Conservation (phyloP, 345 rosid species). For the Gossypium sturtianum region DNA sequence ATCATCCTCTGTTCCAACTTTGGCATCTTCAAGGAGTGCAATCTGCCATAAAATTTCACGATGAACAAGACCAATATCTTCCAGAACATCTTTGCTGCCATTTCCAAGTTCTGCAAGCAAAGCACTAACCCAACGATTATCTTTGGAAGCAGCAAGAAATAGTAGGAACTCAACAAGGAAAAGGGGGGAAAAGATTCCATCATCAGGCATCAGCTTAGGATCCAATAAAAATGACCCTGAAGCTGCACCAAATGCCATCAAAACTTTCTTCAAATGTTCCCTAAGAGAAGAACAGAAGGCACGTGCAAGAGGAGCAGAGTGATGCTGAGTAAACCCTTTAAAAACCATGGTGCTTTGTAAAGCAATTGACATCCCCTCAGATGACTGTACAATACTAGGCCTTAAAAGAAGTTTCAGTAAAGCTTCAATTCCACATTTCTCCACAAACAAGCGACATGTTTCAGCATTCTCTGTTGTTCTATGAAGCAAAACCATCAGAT, state of each 20-base stretch:
- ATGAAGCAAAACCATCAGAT: constrained; percentile 88
- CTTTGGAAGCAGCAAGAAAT: constrained; percentile 88
- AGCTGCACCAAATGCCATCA: constrained; percentile 43
- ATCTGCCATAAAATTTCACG: constrained; percentile 91
- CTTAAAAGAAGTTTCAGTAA: constrained; percentile 75
- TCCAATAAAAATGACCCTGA: constrained; percentile 74
- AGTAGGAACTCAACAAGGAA: constrained; percentile 89
- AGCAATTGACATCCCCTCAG: constrained; percentile 94
- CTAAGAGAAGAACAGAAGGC: constrained; percentile 82
- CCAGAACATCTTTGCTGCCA: constrained; percentile 80
- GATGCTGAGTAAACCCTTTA: constrained; percentile 93
- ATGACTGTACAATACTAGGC: constrained; percentile 84
- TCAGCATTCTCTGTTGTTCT: constrained; percentile 84
- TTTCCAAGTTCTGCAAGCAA: constrained; percentile 78
- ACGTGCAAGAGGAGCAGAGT: constrained; percentile 78
- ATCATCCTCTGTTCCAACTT: constrained; percentile 48
- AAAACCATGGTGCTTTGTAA: constrained; percentile 96
- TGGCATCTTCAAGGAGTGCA: constrained; percentile 74
- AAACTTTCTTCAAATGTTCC: constrained; percentile 67
- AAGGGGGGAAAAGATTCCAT: constrained; percentile 67
- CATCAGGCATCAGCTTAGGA: constrained; percentile 46
- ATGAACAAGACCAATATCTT: constrained; percentile 77
- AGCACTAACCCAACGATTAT: constrained; percentile 92
- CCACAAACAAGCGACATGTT: constrained; percentile 87
- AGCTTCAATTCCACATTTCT: constrained; percentile 92